These are phyloP conservation scores for Kernera saxatilis DNA, from an alignment of 345 rosid genomes.

Conservation along the genomic window DNA sequence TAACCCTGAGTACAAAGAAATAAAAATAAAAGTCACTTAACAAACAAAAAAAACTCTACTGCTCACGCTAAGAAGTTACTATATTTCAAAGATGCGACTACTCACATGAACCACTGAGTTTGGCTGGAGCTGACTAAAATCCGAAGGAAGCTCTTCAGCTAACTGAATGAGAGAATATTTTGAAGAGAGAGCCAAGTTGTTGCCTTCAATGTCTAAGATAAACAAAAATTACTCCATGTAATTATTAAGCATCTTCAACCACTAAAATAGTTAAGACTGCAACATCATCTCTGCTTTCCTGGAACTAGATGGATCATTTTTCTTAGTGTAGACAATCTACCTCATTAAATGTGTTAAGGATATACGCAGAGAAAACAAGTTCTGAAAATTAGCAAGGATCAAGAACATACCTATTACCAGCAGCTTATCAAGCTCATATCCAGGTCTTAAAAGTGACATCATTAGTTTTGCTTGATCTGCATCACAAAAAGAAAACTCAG, in stretches of 20 bases:
- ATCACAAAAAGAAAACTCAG: conserved; percentile 31
- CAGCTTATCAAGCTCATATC: conserved; percentile 72
- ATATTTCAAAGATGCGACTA: conserved; percentile 6
- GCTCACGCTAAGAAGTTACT: conserved; percentile 1
- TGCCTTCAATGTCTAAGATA: conserved; percentile 67
- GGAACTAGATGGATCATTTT: background rate
- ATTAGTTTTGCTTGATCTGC: conserved; percentile 63
- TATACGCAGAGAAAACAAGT: background rate
- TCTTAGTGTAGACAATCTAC: background rate
- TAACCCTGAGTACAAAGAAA: conserved; percentile 57
- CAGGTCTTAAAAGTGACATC: conserved; percentile 72
- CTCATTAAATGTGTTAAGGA: background rate
- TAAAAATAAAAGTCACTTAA: background rate
- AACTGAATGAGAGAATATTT: conserved; percentile 66
- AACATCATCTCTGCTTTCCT: background rate
- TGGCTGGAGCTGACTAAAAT: conserved; percentile 50
- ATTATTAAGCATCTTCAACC: background rate
- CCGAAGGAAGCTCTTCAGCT: conserved; percentile 69
- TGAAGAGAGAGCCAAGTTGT: conserved; percentile 71
- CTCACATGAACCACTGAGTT: conserved; percentile 73
- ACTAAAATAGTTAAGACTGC: background rate
- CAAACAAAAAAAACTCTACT: background rate
- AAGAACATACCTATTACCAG: conserved; percentile 67
- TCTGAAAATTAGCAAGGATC: conserved; percentile 1
- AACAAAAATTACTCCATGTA: background rate